Evolutionary conservation across 306 rosid species (phyloP).

Genomic region (Urtica urens): DNA sequence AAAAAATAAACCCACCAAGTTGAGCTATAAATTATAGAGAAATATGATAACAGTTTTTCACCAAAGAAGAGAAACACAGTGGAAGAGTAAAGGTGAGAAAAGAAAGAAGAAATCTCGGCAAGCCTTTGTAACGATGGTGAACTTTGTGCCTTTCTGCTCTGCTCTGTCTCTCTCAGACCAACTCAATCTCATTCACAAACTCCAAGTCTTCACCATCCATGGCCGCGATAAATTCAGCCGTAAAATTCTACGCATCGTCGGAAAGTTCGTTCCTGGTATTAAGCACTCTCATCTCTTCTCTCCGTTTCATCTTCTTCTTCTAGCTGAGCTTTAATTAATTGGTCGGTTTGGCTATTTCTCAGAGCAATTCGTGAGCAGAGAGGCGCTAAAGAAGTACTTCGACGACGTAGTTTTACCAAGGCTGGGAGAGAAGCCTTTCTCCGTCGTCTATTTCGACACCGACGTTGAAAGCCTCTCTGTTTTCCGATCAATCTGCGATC

Average conservation of each 20-base stretch:
- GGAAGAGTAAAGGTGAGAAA: too few relatives aligned
- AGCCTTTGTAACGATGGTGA: conserved; percentile 1
- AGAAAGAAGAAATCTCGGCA: not conserved
- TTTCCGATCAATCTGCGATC: conserved; percentile 21
- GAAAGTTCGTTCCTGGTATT: conserved; percentile 29
- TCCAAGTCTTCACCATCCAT: conserved; percentile 22
- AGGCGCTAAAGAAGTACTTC: conserved; percentile 24
- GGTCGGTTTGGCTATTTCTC: not conserved
- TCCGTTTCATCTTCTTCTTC: too few relatives aligned
- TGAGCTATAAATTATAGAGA: not conserved
- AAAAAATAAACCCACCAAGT: not conserved
- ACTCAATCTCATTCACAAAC: conserved; percentile 11
- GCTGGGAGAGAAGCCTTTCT: conserved; percentile 20
- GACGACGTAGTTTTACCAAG: conserved; percentile 13
- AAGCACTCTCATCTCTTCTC: too few relatives aligned
- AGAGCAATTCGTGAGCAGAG: conserved; percentile 21
- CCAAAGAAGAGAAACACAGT: not conserved
- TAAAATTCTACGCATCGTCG: conserved; percentile 24
- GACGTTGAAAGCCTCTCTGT: conserved; percentile 20
- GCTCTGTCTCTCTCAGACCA: conserved; percentile 14
- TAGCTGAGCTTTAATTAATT: not conserved
- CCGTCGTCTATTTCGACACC: conserved; percentile 27
- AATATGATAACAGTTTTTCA: not conserved
- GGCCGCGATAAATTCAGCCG: conserved; percentile 26
- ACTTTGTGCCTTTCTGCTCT: not conserved